phyloP scores from a whole-genome alignment of 768 basidiomycete species.

The Podaxis mareebaensis region DNA sequence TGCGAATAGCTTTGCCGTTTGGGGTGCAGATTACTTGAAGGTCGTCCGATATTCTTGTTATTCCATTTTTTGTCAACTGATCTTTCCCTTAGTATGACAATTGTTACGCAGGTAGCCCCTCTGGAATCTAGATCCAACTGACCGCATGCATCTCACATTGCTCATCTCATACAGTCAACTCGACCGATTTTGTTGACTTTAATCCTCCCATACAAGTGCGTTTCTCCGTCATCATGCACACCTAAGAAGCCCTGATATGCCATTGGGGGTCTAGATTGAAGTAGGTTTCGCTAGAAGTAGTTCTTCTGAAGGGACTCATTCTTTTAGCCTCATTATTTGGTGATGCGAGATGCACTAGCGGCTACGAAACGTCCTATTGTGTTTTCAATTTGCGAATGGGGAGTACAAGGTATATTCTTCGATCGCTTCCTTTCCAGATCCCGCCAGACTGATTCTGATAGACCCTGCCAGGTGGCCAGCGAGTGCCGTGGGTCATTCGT shows the following conservation, averaged over 20 bases:
- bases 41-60: conserved; percentile 18
- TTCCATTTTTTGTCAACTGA: not conserved
- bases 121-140: not conserved
- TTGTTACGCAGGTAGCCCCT: conserved; percentile 41
- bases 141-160: not conserved
- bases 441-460: conserved; percentile 10
- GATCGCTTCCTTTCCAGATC: not conserved
- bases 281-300: conserved; percentile 21
- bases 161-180: conserved; percentile 27
- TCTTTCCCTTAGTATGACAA: conserved; percentile 43
- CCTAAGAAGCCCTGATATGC: conserved; percentile 1
- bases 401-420: conserved; percentile 39
- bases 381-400: conserved; percentile 53
- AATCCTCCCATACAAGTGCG: conserved; percentile 39
- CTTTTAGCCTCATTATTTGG: conserved; percentile 38
- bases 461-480: conserved; percentile 54
- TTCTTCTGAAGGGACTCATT: not conserved
- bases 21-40: conserved; percentile 51
- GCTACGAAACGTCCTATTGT: conserved; percentile 47
- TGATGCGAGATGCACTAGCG: conserved; percentile 48
- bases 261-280: conserved; percentile 30
- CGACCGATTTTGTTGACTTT: conserved; percentile 46
- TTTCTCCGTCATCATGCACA: not conserved
- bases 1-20: conserved; percentile 46
- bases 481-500: conserved; percentile 47